Percentiles rank a stretch among this genome's conserved stretches.
Evolutionary conservation across 495 filamentous ascomycete genomes (phyloP).

Genomic region (Tuber calosporum): DNA sequence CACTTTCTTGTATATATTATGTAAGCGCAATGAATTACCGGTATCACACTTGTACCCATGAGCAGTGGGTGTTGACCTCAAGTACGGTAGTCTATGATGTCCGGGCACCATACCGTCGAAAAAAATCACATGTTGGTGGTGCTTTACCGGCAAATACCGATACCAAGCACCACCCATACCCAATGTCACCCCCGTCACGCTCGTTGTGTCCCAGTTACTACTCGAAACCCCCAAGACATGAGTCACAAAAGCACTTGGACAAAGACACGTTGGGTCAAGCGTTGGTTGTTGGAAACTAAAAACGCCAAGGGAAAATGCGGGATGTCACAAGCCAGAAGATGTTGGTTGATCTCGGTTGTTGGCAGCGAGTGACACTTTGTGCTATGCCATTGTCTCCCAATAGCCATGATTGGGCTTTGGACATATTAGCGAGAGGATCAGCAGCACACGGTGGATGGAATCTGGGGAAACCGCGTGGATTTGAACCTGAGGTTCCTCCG

Average conservation of each 20-base stretch:
- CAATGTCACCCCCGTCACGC: neutral
- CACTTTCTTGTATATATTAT: too few species aligned
- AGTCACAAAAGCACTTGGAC: neutral
- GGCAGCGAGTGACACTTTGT: neutral
- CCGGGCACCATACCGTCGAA: too few species aligned
- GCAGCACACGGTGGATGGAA: neutral
- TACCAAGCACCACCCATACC: neutral
- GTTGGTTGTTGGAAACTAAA: neutral
- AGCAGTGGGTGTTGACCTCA: too few species aligned
- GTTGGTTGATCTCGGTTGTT: neutral
- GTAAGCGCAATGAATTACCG: too few species aligned
- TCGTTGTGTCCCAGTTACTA: neutral
- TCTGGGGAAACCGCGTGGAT: neutral
- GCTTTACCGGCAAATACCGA: neutral
- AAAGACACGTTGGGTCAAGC: neutral
- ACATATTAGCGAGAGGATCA: neutral
- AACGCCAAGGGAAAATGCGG: neutral
- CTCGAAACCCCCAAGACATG: neutral
- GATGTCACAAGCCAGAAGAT: neutral
- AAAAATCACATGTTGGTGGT: neutral
- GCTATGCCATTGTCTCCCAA: neutral
- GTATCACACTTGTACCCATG: too few species aligned
- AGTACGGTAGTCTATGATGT: too few species aligned
- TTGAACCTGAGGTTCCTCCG: neutral
- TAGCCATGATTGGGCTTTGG: neutral